Conservation (phyloP, 1,284 basidiomycete genomes). For the Takashimella koratensis region DNA sequence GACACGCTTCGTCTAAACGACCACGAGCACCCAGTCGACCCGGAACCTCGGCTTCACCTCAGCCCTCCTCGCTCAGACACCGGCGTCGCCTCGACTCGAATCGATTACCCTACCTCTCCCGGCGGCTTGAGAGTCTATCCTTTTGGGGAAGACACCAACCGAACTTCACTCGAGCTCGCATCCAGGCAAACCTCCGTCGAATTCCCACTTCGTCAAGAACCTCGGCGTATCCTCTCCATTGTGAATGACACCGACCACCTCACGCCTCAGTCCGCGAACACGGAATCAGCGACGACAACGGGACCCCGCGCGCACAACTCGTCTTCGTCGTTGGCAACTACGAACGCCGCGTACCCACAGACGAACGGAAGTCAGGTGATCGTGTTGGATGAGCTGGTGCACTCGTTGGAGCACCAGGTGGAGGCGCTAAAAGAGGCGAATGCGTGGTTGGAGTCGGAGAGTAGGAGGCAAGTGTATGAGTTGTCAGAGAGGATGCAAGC, state of each 20-base stretch:
- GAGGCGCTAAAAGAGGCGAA: background rate
- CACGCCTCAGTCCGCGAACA: background rate
- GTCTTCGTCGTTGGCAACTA: background rate
- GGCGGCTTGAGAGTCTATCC: background rate
- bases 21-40: too few species aligned
- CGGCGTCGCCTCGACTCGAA: background rate
- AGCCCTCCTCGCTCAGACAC: background rate
- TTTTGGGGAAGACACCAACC: background rate
- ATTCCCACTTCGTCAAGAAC: constrained; percentile 12
- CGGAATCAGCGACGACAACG: background rate
- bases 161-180: background rate
- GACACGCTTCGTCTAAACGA: background rate
- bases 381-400: background rate
- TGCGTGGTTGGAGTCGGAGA: background rate
- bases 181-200: constrained; percentile 14
- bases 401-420: background rate
- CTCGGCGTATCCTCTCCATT: constrained; percentile 5
- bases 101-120: background rate
- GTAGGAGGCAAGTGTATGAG: background rate
- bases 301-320: background rate
- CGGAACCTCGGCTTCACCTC: background rate
- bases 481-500: background rate
- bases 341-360: background rate
- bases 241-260: constrained; percentile 1
- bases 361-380: background rate